Evolutionary conservation across 2,329 filamentous ascomycete species (phyloP).

Genomic region (Didymosphaeria variabile): DNA sequence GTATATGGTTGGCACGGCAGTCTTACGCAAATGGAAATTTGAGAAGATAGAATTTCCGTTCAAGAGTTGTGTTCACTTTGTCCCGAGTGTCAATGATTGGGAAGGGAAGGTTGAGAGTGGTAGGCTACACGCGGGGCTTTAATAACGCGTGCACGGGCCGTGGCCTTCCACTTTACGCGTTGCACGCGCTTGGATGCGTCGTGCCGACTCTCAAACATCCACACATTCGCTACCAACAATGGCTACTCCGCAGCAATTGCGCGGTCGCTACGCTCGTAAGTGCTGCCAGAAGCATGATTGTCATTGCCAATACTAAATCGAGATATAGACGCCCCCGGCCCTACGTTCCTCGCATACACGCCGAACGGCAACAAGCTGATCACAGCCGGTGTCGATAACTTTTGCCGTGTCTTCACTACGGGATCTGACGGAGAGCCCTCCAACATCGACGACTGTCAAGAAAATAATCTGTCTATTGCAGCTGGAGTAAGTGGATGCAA

Average conservation of each 20-base stretch:
- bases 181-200: slow-evolving; percentile 9
- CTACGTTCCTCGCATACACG: slow-evolving; percentile 88
- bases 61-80: not conserved
- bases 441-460: slow-evolving; percentile 90
- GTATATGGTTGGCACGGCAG: too few species aligned
- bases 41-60: too few species aligned
- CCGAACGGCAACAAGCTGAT: slow-evolving; percentile 86
- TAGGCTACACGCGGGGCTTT: not conserved
- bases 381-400: slow-evolving; percentile 92
- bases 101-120: not conserved
- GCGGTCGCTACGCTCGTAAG: slow-evolving; percentile 46
- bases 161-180: slow-evolving; percentile 22
- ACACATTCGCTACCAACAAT: slow-evolving; percentile 14
- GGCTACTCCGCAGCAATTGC: slow-evolving; percentile 32
- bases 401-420: slow-evolving; percentile 90
- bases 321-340: slow-evolving; percentile 76
- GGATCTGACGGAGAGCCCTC: slow-evolving; percentile 91
- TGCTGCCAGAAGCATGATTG: not conserved
- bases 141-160: slow-evolving; percentile 9
- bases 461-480: slow-evolving; percentile 82
- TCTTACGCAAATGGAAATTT: too few species aligned
- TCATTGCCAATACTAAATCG: slow-evolving; percentile 18
- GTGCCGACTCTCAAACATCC: slow-evolving; percentile 5
- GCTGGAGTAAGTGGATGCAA: slow-evolving; percentile 63
- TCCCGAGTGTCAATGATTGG: not conserved